Evolutionary conservation across 2,329 filamentous ascomycete species (phyloP).

Genomic region (Aphanoascus verrucosus): DNA sequence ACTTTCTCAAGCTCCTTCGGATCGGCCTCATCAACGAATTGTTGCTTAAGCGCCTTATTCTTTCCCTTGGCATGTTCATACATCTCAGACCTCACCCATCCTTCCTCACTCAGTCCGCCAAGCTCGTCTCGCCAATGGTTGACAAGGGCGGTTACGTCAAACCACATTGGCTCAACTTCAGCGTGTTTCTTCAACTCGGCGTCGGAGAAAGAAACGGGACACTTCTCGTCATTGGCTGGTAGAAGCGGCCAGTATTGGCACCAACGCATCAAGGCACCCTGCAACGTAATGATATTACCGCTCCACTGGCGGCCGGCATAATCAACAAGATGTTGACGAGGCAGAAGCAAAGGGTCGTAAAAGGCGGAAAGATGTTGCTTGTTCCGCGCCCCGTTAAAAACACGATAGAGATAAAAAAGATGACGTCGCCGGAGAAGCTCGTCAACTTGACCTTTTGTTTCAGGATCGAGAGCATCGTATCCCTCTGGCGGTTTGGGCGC

Average conservation of each 20-base stretch:
- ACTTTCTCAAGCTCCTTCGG: conserved; percentile 12
- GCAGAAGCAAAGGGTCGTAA: conserved; percentile 4
- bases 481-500: conserved; percentile 10
- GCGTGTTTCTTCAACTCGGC: conserved; percentile 10
- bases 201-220: conserved; percentile 12
- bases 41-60: conserved; percentile 10
- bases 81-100: conserved; percentile 12
- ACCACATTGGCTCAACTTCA: conserved; percentile 13
- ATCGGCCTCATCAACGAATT: conserved; percentile 1
- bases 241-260: conserved; percentile 12
- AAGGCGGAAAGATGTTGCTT: conserved; percentile 11
- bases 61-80: conserved; percentile 8
- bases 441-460: conserved; percentile 9
- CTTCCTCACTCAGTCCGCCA: conserved; percentile 13
- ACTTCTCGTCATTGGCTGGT: background rate
- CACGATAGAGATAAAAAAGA: conserved; percentile 14
- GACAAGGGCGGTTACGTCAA: conserved; percentile 8
- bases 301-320: conserved; percentile 11
- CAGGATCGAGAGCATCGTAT: conserved; percentile 12
- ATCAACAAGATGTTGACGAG: conserved; percentile 12
- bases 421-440: conserved; percentile 11
- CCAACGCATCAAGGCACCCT: conserved; percentile 10
- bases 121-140: conserved; percentile 13
- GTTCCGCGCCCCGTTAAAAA: conserved; percentile 14
- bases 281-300: conserved; percentile 11